Conservation (phyloP, 176 grass and related monocot species). For the Aegilops longissima region DNA sequence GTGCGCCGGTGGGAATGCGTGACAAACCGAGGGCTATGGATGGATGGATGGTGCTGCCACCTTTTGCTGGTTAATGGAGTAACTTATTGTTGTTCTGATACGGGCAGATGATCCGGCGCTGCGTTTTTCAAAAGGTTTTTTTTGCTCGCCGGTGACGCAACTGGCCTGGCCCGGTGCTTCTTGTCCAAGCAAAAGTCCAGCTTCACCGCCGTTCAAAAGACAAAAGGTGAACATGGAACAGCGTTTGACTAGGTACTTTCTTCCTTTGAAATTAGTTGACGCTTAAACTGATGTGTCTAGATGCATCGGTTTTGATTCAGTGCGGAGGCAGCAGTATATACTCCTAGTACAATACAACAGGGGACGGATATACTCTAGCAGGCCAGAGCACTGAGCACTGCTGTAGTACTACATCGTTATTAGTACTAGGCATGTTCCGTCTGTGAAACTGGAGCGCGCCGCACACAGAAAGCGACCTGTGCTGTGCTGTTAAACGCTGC, state of each 20-base stretch:
- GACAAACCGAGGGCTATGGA: not conserved
- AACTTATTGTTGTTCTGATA: not conserved
- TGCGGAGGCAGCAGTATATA: too few species aligned
- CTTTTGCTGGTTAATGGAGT: not conserved
- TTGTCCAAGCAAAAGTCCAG: not conserved
- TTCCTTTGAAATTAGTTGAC: too few species aligned
- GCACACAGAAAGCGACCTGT: conserved; percentile 69
- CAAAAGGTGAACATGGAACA: not conserved
- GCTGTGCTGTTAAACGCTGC: not conserved
- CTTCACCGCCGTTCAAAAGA: not conserved
- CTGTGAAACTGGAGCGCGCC: conserved; percentile 24
- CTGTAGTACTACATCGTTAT: not conserved
- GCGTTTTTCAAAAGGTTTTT: not conserved
- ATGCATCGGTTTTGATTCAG: too few species aligned
- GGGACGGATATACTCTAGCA: not conserved
- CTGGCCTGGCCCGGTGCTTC: not conserved
- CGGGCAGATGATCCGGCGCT: not conserved
- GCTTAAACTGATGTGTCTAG: too few species aligned
- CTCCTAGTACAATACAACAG: too few species aligned
- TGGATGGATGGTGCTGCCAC: not conserved
- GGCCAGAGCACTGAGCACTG: not conserved
- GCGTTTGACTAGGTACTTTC: not conserved
- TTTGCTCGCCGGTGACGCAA: not conserved
- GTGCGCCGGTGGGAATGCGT: not conserved
- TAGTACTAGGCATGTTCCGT: not conserved